A percentile compares a stretch with the other conserved stretches of the same genome.
Conservation (phyloP, 805 yeast species). For the Lachancea meyersii region DNA sequence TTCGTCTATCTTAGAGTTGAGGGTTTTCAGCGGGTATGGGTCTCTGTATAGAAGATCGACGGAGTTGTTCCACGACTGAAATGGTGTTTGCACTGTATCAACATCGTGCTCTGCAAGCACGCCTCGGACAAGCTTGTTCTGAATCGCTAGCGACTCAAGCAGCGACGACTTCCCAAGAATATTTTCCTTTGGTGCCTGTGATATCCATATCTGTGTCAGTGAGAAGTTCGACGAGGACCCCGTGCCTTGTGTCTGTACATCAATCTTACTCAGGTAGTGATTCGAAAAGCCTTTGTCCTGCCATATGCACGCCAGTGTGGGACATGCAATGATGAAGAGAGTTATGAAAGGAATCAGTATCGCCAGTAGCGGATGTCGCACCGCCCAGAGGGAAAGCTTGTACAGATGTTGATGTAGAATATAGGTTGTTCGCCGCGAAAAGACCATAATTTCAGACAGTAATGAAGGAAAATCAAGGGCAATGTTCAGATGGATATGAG, state of each 20-base stretch:
- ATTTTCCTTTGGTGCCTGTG: constrained; percentile 12
- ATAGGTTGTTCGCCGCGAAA: not conserved
- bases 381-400: constrained; percentile 7
- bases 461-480: not conserved
- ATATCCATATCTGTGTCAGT: constrained; percentile 20
- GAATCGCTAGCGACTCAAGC: constrained; percentile 32
- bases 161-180: constrained; percentile 37
- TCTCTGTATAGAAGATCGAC: constrained; percentile 28
- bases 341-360: constrained; percentile 46
- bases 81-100: constrained; percentile 36
- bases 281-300: constrained; percentile 28
- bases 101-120: constrained; percentile 10
- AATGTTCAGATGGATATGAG: not conserved
- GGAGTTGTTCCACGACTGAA: constrained; percentile 40
- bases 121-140: constrained; percentile 28
- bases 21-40: constrained; percentile 34
- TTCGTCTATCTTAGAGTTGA: constrained; percentile 29
- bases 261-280: constrained; percentile 14
- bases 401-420: not conserved
- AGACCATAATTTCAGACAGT: not conserved
- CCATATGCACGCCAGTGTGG: constrained; percentile 34
- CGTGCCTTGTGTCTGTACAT: not conserved
- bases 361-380: constrained; percentile 36
- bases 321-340: constrained; percentile 44
- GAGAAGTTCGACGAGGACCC: constrained; percentile 16